Evolutionary conservation across 1,139 yeast genomes (phyloP), one percentile per base, ranked within the genome.

Genomic region (Taphrina confusa): DNA sequence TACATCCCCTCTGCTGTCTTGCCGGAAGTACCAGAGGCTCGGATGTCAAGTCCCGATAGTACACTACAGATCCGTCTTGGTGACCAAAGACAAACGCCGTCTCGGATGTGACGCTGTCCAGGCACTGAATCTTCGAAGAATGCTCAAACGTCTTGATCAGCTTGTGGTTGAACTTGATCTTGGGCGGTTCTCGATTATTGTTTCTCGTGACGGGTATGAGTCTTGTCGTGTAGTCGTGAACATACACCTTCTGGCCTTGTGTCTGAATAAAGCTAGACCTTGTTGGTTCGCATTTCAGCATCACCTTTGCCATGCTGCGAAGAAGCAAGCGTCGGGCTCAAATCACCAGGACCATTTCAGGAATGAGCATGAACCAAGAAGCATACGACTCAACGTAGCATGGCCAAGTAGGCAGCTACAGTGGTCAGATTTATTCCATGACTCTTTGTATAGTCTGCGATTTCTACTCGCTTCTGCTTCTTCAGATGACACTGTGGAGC

Each of bases 1-100:
- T 55, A 28, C 62, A 60, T 11, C 30, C 25, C 6, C 62, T 45
- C 5, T 56, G 51, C 30, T 56, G 57, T 6, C 49, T 16, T 1
- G 51, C 56, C 9, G 60, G 31, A 14, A 54, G n/a, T 8, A 3
- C 14, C n/a, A 25, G 4, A 16, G 28, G 40, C 37, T 12, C 42
- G 5, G 28, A 3, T 20, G 16, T 6, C 42, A 22, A 9, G 4
- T 16, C 28, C 8, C 31, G 27, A 22, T 47, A 33, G 18, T 33
- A 9, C n/a, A 16, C 12, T 4, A 33, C 42, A 20, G 52, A 31
- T 3, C 52, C 52, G 31, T 47, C 52, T 20, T 47, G 40, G 23
- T 25, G 28, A 4, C 52, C 52, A 37, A 37, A 37, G 25, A 18
- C 42, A 18, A 47, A 33, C 5, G 40, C 40, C 12, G 16, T 12